A percentile compares a stretch with the other conserved stretches of the same genome.
These are phyloP conservation scores for Arthroderma uncinatum DNA, from an alignment of 2,329 filamentous ascomycete species.

Conservation along the genomic window DNA sequence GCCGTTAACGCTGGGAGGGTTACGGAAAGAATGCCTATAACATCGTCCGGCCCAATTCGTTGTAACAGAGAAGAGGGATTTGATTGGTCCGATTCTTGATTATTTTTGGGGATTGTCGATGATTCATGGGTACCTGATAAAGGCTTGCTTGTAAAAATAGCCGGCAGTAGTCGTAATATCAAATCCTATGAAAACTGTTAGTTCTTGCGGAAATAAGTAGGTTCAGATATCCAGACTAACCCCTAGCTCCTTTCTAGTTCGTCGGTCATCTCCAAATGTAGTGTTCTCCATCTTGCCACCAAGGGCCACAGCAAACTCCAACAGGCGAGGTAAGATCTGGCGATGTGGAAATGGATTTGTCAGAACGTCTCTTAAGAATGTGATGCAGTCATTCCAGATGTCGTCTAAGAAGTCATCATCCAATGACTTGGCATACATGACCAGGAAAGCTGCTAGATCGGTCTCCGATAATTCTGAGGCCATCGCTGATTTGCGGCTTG, in stretches of 20 bases:
- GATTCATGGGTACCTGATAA: conserved; percentile 57
- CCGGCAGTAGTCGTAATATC: conserved; percentile 74
- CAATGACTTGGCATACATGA: conserved; percentile 77
- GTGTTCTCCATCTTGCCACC: conserved; percentile 97
- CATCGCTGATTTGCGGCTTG: conserved; percentile 71
- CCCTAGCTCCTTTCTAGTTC: conserved; percentile 80
- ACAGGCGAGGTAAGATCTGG: conserved; percentile 71
- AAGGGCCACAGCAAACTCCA: conserved; percentile 81
- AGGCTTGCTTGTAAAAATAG: conserved; percentile 85
- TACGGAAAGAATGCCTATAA: conserved; percentile 65
- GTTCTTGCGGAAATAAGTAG: neutral
- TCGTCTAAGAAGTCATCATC: conserved; percentile 98
- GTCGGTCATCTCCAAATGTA: conserved; percentile 86
- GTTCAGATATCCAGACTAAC: conserved; percentile 42
- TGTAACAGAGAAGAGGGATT: conserved; percentile 18
- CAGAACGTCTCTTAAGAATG: conserved; percentile 79
- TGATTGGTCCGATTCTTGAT: conserved; percentile 31
- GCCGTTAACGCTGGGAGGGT: conserved; percentile 72
- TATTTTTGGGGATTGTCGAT: conserved; percentile 29
- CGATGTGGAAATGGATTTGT: conserved; percentile 91
- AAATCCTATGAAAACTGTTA: conserved; percentile 53
- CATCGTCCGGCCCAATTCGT: conserved; percentile 53
- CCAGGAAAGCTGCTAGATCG: conserved; percentile 77
- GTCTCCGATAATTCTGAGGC: conserved; percentile 73
- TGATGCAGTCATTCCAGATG: conserved; percentile 90